Base-by-base conservation (phyloP, 257 asterid genomes). In the Perilla frutescens region DNA sequence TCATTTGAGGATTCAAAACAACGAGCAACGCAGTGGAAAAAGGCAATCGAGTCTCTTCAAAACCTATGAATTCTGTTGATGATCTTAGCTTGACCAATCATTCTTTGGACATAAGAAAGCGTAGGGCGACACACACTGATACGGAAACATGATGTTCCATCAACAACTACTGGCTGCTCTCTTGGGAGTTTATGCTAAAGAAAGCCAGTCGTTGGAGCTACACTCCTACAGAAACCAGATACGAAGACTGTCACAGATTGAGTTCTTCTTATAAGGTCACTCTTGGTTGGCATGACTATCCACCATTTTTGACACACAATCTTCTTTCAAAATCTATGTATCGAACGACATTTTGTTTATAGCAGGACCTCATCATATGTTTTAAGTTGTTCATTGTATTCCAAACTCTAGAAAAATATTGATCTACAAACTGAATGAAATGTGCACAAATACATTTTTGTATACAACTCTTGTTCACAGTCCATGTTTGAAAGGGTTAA, bases 21-120 rank as follows among this genome's bases (percentile, higher is more conserved):
- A 66, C 86, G 98, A 84, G 96, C 97, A 43, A 51, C 9, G 44
- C 99, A 95, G 81, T 92, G 99, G 98, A 95, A 95, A 64, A 90
- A 84, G 85, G 98, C 98, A 3, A 87, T 95, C 14, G 99, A 95
- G 83, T 80, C 92, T 69, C 99, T 95, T 77, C 98, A 92, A 77
- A 87, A 84, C 68, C 95, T 86, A 75, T 92, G 87, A 90, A 43
- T 44, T 45, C 34, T 14, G 57, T 64, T 34, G 64, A 50, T 72
- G 72, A 51, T 84, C 26, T 20, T 20, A 20, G 3, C 72, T 66
- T 36, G 66, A 40, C 61, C 20, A 61, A 76, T 79, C 82, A 84
- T 86, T 87, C 81, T 80, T 87, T 84, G 74, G 77, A 80, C 74
- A 83, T 84, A 81, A 62, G 66, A 49, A 71, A 72, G 68, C 26